Base-by-base conservation (phyloP, 2,329 filamentous ascomycete species). In the Phialophora macrospora region DNA sequence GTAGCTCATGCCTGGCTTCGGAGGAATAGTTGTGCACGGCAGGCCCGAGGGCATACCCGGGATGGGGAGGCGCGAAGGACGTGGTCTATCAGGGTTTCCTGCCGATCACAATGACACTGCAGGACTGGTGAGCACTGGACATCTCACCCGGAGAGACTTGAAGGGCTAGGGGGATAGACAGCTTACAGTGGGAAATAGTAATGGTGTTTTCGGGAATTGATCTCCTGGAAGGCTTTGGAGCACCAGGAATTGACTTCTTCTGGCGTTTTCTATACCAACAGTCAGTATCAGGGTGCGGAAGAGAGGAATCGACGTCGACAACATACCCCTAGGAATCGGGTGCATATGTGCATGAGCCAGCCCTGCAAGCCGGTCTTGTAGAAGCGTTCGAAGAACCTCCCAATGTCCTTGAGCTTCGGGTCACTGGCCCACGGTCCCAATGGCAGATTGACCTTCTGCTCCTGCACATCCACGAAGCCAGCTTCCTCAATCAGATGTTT, bases 391-490 rank as follows among this genome's bases (percentile, higher is more conserved):
- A 71, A 72, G 62, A 72, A 73, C 55, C 65, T 66, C 52, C 80
- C 78, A 48, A 78, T 73, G 60, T 79, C 75, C 69, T 80, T 80
- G 57, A 77, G 62, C 57, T 71, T 74, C 34, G 72, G 68, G 62
- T 79, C 77, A 6, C 69, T 73, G 41, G 74, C 74, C 80, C 80
- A 82, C 9, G 76, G 74, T 2, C 78, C 78, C 17, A 81, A 72
- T 0, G 80, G 80, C 74, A 78, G 77, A 60, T 79, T 78, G 69
- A 75, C 80, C 41, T 71, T 71, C 63, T 72, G 72, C 70, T 81
- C 78, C 9, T 77, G 75, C 1, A 84, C 77, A 66, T 82, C 77
- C 4, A 77, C 77, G 68, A 83, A 84, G 2, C 82, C 82, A 8
- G 75, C 73, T 20, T 74, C 67, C 17, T 60, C 62, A 9, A 81